Evolutionary conservation across 192 early-diverging fungal genomes (phyloP), one percentile per base, ranked within the genome.

Genomic region (Rhizophagus prolifer): DNA sequence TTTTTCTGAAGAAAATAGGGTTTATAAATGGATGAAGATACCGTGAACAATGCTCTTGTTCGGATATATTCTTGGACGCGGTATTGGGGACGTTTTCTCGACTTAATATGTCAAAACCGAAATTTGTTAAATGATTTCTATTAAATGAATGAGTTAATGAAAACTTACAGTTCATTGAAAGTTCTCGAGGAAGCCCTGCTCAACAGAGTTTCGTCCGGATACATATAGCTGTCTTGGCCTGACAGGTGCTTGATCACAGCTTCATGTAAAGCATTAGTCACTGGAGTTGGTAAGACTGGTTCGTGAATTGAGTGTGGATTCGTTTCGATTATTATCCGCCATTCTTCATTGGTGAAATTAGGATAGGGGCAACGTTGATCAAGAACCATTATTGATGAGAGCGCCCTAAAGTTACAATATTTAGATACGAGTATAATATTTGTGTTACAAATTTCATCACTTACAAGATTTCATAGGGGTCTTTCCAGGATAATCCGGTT

Each of bases 361-460:
- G n/a, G n/a, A n/a, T n/a, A n/a, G n/a, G n/a, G n/a, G n/a, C n/a
- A n/a, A n/a, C n/a, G n/a, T n/a, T n/a, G n/a, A n/a, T n/a, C n/a
- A n/a, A n/a, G n/a, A n/a, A n/a, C n/a, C 47, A 77, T 54, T 44
- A 77, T 77, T 47, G 66, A 68, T 77, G 65, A 64, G 14, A 77
- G 23, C 36, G 67, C 76, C 2, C 76, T 77, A 54, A 77, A 70
- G 9, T 41, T 54, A 70, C 70, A 58, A 59, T n/a, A 70, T 70
- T 69, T 70, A 70, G 13, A 65, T 70, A 19, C 58, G 54, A 59
- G 54, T 46, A 70, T 1, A n/a, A n/a, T n/a, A n/a, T n/a, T n/a
- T n/a, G n/a, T n/a, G n/a, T 12, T 59, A 73, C 23, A 68, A 3
- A 9, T 68, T n/a, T 19, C 16, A 70, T 70, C n/a, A 59, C 76